Base-by-base conservation (phyloP, 768 basidiomycete genomes). In the Leccinum longicurvipes region DNA sequence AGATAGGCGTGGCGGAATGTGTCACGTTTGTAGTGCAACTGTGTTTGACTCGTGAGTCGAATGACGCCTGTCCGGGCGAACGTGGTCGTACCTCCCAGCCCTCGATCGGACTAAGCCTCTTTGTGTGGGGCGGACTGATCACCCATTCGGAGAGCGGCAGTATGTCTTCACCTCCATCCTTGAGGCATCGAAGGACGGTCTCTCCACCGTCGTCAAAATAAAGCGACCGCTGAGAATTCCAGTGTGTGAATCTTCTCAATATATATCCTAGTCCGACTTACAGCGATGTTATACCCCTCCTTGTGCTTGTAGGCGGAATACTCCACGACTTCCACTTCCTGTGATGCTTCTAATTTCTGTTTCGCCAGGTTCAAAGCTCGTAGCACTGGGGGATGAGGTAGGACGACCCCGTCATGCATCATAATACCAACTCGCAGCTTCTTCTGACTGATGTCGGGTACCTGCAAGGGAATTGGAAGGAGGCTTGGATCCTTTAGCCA, bases 181-280 rank as follows among this genome's bases (percentile, higher is more conserved):
- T 60, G 21, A 67, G 59, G 47, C 50, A 14, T n/a, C 50, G 60
- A 7, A 62, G 64, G 9, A 72, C 23, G 0, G 55, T 66, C 29
- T 62, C 56, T 10, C 74, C 78, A 15, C 72, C 76, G 31, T 79
- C 77, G 7, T 70, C 63, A 47, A 74, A 75, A 47, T 72, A 79
- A 9, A 77, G 63, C 34, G 66, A 60, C 25, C 67, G 67, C 77
- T 78, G 44, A 24, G 4, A 23, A 28, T 14, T 46, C 0, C 34
- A 1, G 47, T 25, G 1, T 4, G 10, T 48, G n/a, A 42, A 39
- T 11, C 8, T 6, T 21, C 5, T 11, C 24, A 31, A 28, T 2
- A 1, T 14, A 5, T 21, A 8, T 5, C 11, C n/a, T 17, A 19
- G 41, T 14, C 9, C 6, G 27, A 57, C 74, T 46, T 55, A 65